phyloP scores from a whole-genome alignment of 495 filamentous ascomycete species.

The Penicillium arizonense region DNA sequence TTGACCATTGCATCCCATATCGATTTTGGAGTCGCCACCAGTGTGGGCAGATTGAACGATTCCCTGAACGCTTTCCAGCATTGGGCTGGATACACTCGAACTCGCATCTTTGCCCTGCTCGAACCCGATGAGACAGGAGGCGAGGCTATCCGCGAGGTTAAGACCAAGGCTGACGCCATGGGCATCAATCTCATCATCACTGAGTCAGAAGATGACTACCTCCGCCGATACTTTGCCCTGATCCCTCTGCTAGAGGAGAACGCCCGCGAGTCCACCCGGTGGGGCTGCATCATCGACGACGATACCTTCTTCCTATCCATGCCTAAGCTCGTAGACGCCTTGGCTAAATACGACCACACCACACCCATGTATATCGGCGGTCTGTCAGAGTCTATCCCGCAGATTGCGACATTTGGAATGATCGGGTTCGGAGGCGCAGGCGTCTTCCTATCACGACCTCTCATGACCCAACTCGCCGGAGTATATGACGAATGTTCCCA shows the following conservation, averaged over 20 bases:
- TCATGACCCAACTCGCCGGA: slow-evolving; percentile 38
- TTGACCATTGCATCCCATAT: slow-evolving; percentile 50
- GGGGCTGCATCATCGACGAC: slow-evolving; percentile 66
- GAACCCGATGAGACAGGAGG: slow-evolving; percentile 40
- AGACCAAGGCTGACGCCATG: slow-evolving; percentile 38
- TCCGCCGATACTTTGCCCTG: slow-evolving; percentile 60
- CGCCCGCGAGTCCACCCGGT: slow-evolving; percentile 48
- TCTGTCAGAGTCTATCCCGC: slow-evolving; percentile 52
- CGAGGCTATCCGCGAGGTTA: slow-evolving; percentile 20
- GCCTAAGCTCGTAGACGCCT: slow-evolving; percentile 42
- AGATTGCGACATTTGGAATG: slow-evolving; percentile 48
- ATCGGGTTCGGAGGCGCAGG: slow-evolving; percentile 62
- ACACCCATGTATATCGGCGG: slow-evolving; percentile 54
- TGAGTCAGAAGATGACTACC: slow-evolving; percentile 46
- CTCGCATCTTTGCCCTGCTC: slow-evolving; percentile 54
- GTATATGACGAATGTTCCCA: slow-evolving; percentile 34
- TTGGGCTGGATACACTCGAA: slow-evolving; percentile 58
- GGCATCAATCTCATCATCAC: slow-evolving; percentile 53
- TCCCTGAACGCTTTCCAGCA: slow-evolving; percentile 56
- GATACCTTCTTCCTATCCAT: slow-evolving; percentile 66
- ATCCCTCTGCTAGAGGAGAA: slow-evolving; percentile 49
- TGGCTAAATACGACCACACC: slow-evolving; percentile 45
- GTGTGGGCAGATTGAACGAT: slow-evolving; percentile 51
- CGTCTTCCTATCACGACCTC: slow-evolving; percentile 55
- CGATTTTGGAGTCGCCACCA: slow-evolving; percentile 62